Percentiles rank a stretch among this genome's conserved stretches.
phyloP scores from a whole-genome alignment of 2,329 filamentous ascomycete genomes.

The Nothopassalora personata region DNA sequence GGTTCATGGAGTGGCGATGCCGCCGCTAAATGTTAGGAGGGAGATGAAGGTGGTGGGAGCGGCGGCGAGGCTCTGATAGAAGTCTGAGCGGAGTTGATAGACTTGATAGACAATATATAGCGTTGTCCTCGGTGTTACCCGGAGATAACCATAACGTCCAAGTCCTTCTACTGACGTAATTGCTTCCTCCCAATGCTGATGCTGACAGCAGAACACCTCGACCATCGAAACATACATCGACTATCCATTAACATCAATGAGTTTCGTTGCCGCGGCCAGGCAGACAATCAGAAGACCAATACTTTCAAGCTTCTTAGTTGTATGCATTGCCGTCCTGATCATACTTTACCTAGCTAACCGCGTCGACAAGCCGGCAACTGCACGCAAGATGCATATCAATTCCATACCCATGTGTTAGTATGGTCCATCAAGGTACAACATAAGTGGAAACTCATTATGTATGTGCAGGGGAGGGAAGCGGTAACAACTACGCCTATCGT shows the following conservation, averaged over 20 bases:
- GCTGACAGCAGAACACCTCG: not conserved
- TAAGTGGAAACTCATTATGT: slow-evolving; percentile 8
- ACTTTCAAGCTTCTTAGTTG: slow-evolving; percentile 16
- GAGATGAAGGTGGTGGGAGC: not conserved
- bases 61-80: not conserved
- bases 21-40: not conserved
- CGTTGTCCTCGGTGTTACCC: too few relatives aligned
- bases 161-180: not conserved
- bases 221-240: not conserved
- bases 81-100: too few relatives aligned
- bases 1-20: not conserved
- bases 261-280: slow-evolving; percentile 12
- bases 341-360: slow-evolving; percentile 22
- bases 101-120: too few relatives aligned
- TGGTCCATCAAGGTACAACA: slow-evolving; percentile 25
- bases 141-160: not conserved
- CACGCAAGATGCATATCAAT: slow-evolving; percentile 68
- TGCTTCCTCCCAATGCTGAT: not conserved
- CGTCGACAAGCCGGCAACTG: slow-evolving; percentile 15
- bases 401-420: slow-evolving; percentile 80
- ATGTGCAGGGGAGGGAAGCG: slow-evolving; percentile 62
- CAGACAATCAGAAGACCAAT: slow-evolving; percentile 17
- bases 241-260: slow-evolving; percentile 13
- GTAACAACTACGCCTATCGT: slow-evolving; percentile 77
- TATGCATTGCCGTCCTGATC: slow-evolving; percentile 19